A percentile compares a stretch with the other conserved stretches of the same genome.
phyloP scores from a whole-genome alignment of 192 early-diverging fungal species.

The Thamnidium elegans region DNA sequence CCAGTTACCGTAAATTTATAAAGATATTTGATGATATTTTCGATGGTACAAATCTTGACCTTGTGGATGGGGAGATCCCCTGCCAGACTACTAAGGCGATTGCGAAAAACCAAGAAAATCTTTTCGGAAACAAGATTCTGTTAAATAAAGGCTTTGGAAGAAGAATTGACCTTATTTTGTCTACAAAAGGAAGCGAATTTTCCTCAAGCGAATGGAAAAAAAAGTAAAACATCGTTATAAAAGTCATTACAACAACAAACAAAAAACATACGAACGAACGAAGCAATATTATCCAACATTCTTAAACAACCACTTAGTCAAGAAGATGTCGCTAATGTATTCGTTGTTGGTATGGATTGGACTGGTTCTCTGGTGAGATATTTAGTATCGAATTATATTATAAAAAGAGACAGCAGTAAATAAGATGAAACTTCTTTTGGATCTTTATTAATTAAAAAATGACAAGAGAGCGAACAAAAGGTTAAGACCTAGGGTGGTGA shows the following conservation, averaged over 20 bases:
- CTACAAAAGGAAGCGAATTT: conserved; percentile 1
- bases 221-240: background rate
- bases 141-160: conserved; percentile 11
- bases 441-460: no score
- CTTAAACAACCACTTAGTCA: background rate
- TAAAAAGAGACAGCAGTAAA: no score
- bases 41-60: background rate
- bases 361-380: no score
- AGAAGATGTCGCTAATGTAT: background rate
- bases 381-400: no score
- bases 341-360: conserved; percentile 18
- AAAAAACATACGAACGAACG: conserved; percentile 15
- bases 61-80: background rate
- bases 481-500: no score
- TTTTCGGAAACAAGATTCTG: background rate
- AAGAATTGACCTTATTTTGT: conserved; percentile 5
- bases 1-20: no score
- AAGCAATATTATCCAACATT: conserved; percentile 2
- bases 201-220: conserved; percentile 12
- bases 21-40: background rate
- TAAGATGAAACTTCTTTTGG: no score
- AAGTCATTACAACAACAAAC: conserved; percentile 13
- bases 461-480: no score
- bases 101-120: conserved; percentile 6
- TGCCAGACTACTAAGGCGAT: background rate